These are phyloP conservation scores for Theobroma grandiflorum DNA, from an alignment of 441 rosid species.

Conservation along the genomic window DNA sequence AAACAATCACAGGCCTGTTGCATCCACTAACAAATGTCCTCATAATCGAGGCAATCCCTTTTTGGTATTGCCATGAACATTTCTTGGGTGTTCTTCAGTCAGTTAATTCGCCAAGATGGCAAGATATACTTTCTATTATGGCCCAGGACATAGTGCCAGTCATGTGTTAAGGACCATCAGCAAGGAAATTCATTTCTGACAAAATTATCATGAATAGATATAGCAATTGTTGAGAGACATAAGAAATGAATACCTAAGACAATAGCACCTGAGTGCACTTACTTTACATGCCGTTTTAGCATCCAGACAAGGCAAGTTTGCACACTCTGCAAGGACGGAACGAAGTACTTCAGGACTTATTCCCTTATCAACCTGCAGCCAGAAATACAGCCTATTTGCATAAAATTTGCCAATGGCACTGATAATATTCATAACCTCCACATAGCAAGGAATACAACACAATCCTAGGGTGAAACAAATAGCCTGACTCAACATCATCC, in stretches of 20 bases:
- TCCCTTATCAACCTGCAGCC: constrained; percentile 81
- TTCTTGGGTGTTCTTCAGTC: constrained; percentile 1
- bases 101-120: not conserved
- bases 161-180: not conserved
- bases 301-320: constrained; percentile 81
- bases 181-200: not conserved
- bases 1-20: not conserved
- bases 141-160: not conserved
- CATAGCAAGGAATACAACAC: not conserved
- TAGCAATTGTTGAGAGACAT: not conserved
- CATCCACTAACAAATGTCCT: not conserved
- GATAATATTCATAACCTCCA: constrained; percentile 19
- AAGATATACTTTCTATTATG: constrained; percentile 6
- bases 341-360: constrained; percentile 88
- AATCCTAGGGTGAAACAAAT: not conserved
- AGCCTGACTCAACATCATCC: not conserved
- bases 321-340: constrained; percentile 87
- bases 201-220: not conserved
- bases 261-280: constrained; percentile 34
- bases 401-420: not conserved
- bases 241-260: not conserved
- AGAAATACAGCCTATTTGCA: constrained; percentile 19
- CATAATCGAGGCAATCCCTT: not conserved
- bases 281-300: constrained; percentile 86
- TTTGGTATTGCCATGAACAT: not conserved